These are phyloP conservation scores for Astraeus odoratus DNA, from an alignment of 768 basidiomycete species.

Conservation along the genomic window DNA sequence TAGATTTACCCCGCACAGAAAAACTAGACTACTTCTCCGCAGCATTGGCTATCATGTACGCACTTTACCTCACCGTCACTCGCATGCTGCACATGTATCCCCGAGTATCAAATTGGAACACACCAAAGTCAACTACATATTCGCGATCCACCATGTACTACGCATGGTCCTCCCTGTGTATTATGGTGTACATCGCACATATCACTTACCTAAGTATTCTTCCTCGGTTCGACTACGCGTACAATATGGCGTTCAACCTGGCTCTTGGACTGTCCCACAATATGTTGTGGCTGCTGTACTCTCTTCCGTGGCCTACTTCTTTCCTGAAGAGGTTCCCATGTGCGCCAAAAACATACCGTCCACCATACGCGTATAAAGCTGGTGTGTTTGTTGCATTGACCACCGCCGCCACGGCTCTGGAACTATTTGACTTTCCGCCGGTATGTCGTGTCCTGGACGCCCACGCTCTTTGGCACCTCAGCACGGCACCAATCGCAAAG, in stretches of 20 bases:
- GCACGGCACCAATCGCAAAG: conserved; percentile 68
- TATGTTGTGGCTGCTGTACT: conserved; percentile 71
- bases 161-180: conserved; percentile 48
- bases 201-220: conserved; percentile 70
- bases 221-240: conserved; percentile 85
- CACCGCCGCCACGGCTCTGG: conserved; percentile 68
- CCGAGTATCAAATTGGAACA: conserved; percentile 13
- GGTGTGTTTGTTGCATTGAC: conserved; percentile 62
- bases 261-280: conserved; percentile 73
- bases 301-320: conserved; percentile 44
- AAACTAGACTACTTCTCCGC: conserved; percentile 95
- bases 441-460: conserved; percentile 74
- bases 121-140: conserved; percentile 22
- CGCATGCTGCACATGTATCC: conserved; percentile 75
- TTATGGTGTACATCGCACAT: conserved; percentile 57
- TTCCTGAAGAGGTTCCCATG: conserved; percentile 49
- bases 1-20: conserved; percentile 83
- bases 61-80: conserved; percentile 70
- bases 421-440: conserved; percentile 89
- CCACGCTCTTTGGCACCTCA: conserved; percentile 88
- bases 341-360: conserved; percentile 51
- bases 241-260: conserved; percentile 87
- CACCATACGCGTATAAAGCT: conserved; percentile 45
- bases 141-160: conserved; percentile 11
- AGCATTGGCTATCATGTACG: conserved; percentile 73